Evolutionary conservation across 306 rosid species (phyloP).

Genomic region (Sicyos baderoa): DNA sequence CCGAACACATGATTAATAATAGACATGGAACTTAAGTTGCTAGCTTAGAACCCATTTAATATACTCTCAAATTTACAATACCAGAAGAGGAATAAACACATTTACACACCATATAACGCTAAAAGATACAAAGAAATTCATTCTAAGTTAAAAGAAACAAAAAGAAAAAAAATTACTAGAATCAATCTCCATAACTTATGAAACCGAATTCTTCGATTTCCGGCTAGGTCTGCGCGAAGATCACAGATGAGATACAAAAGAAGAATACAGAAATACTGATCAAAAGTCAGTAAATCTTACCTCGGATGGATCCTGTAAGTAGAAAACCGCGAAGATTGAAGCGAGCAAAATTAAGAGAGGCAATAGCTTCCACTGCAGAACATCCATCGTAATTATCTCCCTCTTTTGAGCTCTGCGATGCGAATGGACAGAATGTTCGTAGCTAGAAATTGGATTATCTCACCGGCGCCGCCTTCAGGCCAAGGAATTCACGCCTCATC

Average conservation of each 20-base stretch:
- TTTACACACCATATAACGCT: neutral
- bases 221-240: neutral
- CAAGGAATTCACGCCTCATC: too few species aligned
- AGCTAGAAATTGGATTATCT: neutral
- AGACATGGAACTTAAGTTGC: neutral
- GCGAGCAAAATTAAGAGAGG: constrained; percentile 35
- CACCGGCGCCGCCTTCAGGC: neutral
- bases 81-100: neutral
- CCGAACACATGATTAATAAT: neutral
- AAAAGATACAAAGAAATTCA: neutral
- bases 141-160: neutral
- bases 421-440: neutral
- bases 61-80: neutral
- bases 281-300: constrained; percentile 4
- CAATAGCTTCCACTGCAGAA: constrained; percentile 48
- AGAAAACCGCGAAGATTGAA: constrained; percentile 39
- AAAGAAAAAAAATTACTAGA: neutral
- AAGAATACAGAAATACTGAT: neutral
- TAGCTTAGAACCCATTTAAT: neutral
- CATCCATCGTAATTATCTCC: constrained; percentile 30
- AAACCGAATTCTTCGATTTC: constrained; percentile 7
- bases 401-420: neutral
- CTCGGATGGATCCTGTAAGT: constrained; percentile 25
- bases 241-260: neutral
- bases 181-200: neutral